Evolutionary conservation across 805 yeast species (phyloP), one percentile per base, ranked within the genome.

Genomic region (Pichia gijzeniarum): DNA sequence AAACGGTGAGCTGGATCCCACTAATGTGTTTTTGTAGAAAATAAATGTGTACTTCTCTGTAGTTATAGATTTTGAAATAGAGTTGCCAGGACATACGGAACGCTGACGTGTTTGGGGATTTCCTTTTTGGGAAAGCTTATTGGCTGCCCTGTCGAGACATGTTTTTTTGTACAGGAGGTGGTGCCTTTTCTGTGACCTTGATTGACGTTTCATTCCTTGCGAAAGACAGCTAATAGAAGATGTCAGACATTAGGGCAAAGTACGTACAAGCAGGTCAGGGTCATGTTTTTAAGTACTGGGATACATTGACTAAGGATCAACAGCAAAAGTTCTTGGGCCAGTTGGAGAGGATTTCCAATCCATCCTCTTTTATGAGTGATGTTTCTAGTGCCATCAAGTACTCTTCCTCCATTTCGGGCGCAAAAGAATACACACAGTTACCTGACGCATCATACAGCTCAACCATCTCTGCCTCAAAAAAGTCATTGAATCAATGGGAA

Each of bases 401-500:
- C 47, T 59, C 64, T 25, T 45, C 58, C 5, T 40, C 51, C 2
- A 46, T 50, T n/a, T 41, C 61, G 0, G 38, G 43, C 4, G 36
- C 54, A 2, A 55, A 53, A 62, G 41, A 58, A 37, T 57, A 76
- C 56, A 59, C 68, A 60, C 67, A 85, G 53, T 65, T 82, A 21
- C 88, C 90, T 0, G 59, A 61, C 7, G 59, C 75, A 1, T 80
- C 81, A 1, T 73, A 77, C 25, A 70, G 74, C 19, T 66, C 83
- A 14, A 75, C 76, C 25, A 54, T 71, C 32, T 61, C 55, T 13
- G 57, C 62, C 36, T 59, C 60, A 2, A 48, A 63, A 3, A 63
- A 60, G 12, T 55, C 61, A 8, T 50, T 61, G 22, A 48, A 58
- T 6, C 47, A 49, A 9, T 64, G 73, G 58, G 51, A 63, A 35